Conservation (phyloP, 1,284 basidiomycete species). For the Ceratorhiza oryzae-sativae region DNA sequence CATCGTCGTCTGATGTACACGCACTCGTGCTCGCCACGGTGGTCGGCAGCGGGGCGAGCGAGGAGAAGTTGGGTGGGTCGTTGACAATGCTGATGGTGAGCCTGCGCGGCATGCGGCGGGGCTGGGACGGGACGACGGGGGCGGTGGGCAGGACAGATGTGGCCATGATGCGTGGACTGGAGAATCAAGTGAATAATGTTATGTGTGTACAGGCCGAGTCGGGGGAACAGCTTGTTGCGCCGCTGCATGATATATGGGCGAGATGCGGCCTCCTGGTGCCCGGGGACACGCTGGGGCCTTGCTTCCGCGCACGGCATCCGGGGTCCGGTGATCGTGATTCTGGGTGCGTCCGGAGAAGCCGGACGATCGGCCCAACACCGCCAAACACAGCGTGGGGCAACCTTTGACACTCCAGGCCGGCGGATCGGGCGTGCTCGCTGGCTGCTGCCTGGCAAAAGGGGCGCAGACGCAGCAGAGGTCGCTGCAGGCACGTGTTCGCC, state of each 20-base stretch:
- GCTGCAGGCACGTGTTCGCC: slow-evolving; percentile 24
- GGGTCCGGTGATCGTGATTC: slow-evolving; percentile 9
- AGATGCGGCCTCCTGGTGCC: neutral
- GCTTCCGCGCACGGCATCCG: neutral
- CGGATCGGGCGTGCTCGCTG: neutral
- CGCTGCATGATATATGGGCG: slow-evolving; percentile 1
- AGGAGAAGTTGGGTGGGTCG: slow-evolving; percentile 33
- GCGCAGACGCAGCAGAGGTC: neutral
- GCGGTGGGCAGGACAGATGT: slow-evolving; percentile 13
- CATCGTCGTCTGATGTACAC: slow-evolving; percentile 7
- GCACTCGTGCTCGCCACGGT: neutral
- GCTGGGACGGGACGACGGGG: slow-evolving; percentile 33
- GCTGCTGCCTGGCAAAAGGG: neutral
- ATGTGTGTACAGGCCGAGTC: slow-evolving; percentile 20
- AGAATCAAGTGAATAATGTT: slow-evolving; percentile 39
- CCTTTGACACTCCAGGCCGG: slow-evolving; percentile 4
- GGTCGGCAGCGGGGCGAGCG: slow-evolving; percentile 25
- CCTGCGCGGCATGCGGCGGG: slow-evolving; percentile 34
- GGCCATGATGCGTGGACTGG: slow-evolving; percentile 30
- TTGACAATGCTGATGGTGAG: slow-evolving; percentile 32
- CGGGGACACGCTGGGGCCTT: neutral
- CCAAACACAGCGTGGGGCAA: slow-evolving; percentile 33
- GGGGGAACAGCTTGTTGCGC: neutral
- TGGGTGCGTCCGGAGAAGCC: slow-evolving; percentile 21
- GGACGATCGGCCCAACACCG: slow-evolving; percentile 10